A percentile compares a stretch with the other conserved stretches of the same genome.
Evolutionary conservation across 495 filamentous ascomycete species (phyloP).

Genomic region (Tuber brumale): DNA sequence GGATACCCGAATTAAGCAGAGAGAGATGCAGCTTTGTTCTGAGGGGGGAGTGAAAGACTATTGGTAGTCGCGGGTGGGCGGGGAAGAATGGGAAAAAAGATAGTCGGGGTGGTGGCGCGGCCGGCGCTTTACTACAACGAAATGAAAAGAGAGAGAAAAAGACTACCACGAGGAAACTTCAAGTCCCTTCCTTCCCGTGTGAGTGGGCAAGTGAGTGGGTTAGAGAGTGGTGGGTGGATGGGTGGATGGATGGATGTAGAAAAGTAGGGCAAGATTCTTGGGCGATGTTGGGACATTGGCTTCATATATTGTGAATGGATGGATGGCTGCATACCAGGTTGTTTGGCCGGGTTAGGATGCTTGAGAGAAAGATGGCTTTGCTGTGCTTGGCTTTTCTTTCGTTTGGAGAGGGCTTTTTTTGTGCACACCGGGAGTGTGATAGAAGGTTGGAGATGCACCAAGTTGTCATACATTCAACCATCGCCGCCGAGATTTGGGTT

Average conservation of each 20-base stretch:
- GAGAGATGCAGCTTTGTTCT: not conserved
- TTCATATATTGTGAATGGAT: not conserved
- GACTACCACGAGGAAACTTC: not conserved
- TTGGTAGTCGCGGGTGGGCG: not conserved
- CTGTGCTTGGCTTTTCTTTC: not conserved
- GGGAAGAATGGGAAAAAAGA: not conserved
- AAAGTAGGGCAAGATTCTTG: not conserved
- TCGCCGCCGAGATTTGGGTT: not conserved
- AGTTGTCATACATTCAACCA: not conserved
- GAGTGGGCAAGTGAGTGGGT: not conserved
- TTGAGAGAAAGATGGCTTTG: not conserved
- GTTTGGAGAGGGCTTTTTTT: not conserved
- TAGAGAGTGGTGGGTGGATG: not conserved
- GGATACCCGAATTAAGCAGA: not conserved
- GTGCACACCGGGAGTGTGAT: not conserved
- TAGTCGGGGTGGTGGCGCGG: not conserved
- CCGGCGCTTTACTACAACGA: not conserved
- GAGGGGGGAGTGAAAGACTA: not conserved
- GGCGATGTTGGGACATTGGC: not conserved
- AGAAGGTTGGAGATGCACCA: not conserved
- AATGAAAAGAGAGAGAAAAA: not conserved
- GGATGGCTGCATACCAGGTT: not conserved
- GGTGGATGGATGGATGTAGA: not conserved
- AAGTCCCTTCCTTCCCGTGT: not conserved
- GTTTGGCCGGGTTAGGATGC: not conserved